Evolutionary conservation across 345 rosid genomes (phyloP).

Genomic region (Citrus australasica): DNA sequence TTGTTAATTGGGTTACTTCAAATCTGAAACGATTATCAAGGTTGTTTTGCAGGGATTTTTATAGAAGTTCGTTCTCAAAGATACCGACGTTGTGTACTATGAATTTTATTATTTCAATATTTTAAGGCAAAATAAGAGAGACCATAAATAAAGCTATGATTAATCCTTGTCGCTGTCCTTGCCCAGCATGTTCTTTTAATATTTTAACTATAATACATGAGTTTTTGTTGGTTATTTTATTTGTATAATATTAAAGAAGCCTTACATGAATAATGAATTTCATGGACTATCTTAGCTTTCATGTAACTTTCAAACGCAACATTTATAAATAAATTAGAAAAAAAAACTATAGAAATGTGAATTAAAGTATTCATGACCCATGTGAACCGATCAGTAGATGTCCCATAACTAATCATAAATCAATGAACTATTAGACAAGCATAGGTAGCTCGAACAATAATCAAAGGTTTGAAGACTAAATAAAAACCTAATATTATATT

Average conservation of each 20-base stretch:
- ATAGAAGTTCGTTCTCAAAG: constrained; percentile 16
- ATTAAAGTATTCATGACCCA: constrained; percentile 24
- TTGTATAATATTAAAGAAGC: neutral
- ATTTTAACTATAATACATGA: neutral
- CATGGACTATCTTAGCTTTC: neutral
- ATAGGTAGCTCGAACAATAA: neutral
- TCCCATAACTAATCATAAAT: constrained; percentile 15
- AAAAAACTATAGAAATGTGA: neutral
- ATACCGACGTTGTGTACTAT: constrained; percentile 21
- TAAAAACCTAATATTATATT: neutral
- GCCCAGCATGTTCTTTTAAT: constrained; percentile 28
- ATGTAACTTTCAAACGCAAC: neutral
- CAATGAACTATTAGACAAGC: constrained; percentile 20
- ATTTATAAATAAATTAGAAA: neutral
- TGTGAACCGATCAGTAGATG: constrained; percentile 32
- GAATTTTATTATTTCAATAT: neutral
- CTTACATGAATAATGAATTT: neutral
- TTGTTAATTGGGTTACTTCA: constrained; percentile 2
- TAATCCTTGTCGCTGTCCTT: constrained; percentile 33
- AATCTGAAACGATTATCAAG: constrained; percentile 16
- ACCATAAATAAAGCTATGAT: constrained; percentile 20
- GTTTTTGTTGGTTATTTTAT: neutral
- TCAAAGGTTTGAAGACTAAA: neutral
- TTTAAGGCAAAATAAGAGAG: neutral
- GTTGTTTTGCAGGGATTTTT: constrained; percentile 25